Evolutionary conservation across 768 basidiomycete genomes (phyloP), one percentile per base, ranked within the genome.

Genomic region (Naganishia antarctica): DNA sequence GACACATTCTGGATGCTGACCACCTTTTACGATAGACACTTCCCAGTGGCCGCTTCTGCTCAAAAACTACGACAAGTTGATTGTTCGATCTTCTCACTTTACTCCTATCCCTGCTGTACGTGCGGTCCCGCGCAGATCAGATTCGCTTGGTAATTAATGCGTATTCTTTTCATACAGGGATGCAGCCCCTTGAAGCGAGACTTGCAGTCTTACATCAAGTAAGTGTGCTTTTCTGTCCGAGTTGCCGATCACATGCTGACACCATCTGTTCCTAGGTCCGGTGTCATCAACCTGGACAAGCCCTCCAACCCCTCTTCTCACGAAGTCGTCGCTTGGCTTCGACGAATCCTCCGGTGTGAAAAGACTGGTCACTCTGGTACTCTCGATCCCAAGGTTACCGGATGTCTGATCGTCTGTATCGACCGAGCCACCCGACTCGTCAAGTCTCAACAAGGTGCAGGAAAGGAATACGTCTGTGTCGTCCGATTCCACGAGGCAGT

Each of bases 341-440:
- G 93, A 71, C 85, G 96, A n/a, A 99, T 99, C 68, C 79, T 99
- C 60, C 86, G 93, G 23, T 91, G 89, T 26, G 96, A 98, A 79
- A 98, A 99, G 81, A 99, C 96, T 0, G 96, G 96, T 44, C 96
- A 99, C 80, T 96, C 92, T 65, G 96, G 96, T 69, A 99, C 96
- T 46, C 84, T 99, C 49, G 96, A 99, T 78, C 96, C 96, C 50
- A 99, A 99, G 79, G 96, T 99, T 70, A 99, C 96, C 58, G 96
- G 96, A 15, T 99, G 96, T 79, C 78, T 99, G 70, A 97, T 98
- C 74, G 96, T 99, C 44, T 99, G 96, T 78, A 96, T 99, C 76
- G 96, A 99, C 81, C 90, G 94, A 62, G 96, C 96, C 13, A 99
- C 96, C 7, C 83, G 96, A 70, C 82, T 99, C 32, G 96, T 99